Conservation (phyloP, 192 early-diverging fungal genomes). For the Pilobolus umbonatus region DNA sequence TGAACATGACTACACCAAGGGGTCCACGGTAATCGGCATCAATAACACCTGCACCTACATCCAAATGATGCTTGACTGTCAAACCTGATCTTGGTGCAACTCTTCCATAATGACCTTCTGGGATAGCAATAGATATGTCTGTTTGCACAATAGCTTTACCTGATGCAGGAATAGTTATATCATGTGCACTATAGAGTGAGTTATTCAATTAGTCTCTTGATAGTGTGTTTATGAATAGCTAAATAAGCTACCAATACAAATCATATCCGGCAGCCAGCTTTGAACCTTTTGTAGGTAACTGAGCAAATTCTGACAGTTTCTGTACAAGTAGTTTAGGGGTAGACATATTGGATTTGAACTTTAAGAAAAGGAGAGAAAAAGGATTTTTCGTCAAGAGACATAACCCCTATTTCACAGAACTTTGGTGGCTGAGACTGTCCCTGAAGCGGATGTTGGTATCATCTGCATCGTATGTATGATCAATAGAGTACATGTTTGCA, state of each 20-base stretch:
- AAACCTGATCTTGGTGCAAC: conserved; percentile 92
- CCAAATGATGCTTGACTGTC: conserved; percentile 85
- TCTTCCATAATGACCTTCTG: conserved; percentile 87
- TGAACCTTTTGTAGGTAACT: conserved; percentile 78
- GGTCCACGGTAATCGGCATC: conserved; percentile 90
- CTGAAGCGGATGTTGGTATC: no score
- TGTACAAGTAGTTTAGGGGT: conserved; percentile 58
- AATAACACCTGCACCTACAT: conserved; percentile 87
- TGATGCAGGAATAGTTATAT: conserved; percentile 70
- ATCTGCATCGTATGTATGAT: no score
- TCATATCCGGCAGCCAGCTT: conserved; percentile 89
- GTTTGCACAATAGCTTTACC: conserved; percentile 77
- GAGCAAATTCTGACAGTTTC: conserved; percentile 62
- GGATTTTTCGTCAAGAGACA: no score
- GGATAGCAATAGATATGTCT: conserved; percentile 81
- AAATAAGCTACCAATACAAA: conserved; percentile 65
- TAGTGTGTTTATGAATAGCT: no score
- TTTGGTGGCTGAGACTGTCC: no score
- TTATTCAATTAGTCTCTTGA: conserved; percentile 2
- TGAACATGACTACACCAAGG: conserved; percentile 83
- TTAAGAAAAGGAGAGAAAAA: background rate
- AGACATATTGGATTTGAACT: background rate
- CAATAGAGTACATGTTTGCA: no score
- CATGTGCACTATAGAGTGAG: conserved; percentile 38
- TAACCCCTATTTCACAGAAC: no score